Conservation (phyloP, 129 eudicot genomes). For the Apium graveolens region DNA sequence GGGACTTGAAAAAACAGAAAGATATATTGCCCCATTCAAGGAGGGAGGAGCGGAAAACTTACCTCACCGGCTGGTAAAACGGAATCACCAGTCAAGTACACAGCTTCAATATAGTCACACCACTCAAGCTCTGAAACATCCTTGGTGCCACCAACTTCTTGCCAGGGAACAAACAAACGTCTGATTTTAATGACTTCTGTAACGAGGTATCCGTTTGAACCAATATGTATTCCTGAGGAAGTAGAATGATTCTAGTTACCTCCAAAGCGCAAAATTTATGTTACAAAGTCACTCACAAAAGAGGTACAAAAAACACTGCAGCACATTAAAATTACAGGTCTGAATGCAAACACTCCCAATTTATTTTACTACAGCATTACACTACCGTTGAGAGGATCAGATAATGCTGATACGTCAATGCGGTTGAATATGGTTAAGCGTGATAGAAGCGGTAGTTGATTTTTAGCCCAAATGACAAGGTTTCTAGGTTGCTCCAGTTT, state of each 20-base stretch:
- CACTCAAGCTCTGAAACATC: constrained; percentile 51
- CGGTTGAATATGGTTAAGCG: constrained; percentile 84
- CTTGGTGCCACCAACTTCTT: constrained; percentile 51
- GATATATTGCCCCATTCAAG: background rate
- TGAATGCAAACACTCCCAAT: background rate
- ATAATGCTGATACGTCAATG: constrained; percentile 46
- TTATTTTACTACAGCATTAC: background rate
- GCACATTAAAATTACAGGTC: background rate
- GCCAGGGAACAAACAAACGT: constrained; percentile 80
- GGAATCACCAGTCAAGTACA: constrained; percentile 78
- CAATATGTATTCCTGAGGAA: constrained; percentile 68
- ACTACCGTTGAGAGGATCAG: constrained; percentile 78
- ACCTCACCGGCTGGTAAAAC: constrained; percentile 95
- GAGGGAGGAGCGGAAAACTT: background rate
- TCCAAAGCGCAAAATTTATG: no score
- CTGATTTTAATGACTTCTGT: constrained; percentile 78
- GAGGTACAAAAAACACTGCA: background rate
- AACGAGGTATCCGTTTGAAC: constrained; percentile 63
- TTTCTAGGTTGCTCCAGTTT: background rate
- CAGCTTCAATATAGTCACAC: constrained; percentile 92
- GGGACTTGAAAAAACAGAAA: background rate
- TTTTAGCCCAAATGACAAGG: constrained; percentile 46
- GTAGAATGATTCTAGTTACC: background rate
- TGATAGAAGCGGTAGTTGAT: no score
- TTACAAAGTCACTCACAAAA: background rate